phyloP scores from a whole-genome alignment of 768 basidiomycete species.

The Tulasnella sp. region DNA sequence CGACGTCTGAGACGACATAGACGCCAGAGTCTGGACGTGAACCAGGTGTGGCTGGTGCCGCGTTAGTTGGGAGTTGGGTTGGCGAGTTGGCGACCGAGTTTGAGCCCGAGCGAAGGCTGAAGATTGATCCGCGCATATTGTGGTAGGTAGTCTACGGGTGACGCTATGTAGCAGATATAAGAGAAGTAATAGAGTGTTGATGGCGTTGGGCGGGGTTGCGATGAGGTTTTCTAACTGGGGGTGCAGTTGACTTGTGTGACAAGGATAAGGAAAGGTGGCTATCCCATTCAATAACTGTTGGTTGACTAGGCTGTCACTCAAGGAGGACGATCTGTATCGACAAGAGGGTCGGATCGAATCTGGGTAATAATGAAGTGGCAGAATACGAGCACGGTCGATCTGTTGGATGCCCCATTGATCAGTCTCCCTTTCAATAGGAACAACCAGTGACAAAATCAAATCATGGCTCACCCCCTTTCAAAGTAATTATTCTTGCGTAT shows the following conservation, averaged over 20 bases:
- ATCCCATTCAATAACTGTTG: background rate
- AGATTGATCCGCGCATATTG: conserved; percentile 12
- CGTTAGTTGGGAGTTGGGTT: background rate
- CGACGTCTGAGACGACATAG: background rate
- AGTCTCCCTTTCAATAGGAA: too few species aligned
- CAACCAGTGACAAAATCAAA: too few species aligned
- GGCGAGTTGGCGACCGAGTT: background rate
- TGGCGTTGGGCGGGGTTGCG: too few species aligned
- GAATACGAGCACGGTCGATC: too few species aligned
- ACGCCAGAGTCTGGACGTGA: background rate
- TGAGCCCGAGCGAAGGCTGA: conserved; percentile 8
- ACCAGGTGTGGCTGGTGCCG: background rate
- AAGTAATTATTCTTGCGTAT: conserved; percentile 13
- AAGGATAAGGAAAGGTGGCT: background rate
- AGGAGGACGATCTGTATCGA: too few species aligned
- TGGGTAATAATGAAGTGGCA: too few species aligned
- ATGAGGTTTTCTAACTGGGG: too few species aligned
- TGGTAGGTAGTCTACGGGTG: background rate
- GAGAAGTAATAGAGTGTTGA: too few species aligned
- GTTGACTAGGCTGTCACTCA: too few species aligned
- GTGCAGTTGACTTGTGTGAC: background rate
- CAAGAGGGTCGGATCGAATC: too few species aligned
- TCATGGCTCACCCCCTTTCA: conserved; percentile 3
- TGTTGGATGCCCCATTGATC: too few species aligned
- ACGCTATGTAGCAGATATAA: background rate